phyloP scores from a whole-genome alignment of 805 yeast species.

The Yamadazyma ubonensis region DNA sequence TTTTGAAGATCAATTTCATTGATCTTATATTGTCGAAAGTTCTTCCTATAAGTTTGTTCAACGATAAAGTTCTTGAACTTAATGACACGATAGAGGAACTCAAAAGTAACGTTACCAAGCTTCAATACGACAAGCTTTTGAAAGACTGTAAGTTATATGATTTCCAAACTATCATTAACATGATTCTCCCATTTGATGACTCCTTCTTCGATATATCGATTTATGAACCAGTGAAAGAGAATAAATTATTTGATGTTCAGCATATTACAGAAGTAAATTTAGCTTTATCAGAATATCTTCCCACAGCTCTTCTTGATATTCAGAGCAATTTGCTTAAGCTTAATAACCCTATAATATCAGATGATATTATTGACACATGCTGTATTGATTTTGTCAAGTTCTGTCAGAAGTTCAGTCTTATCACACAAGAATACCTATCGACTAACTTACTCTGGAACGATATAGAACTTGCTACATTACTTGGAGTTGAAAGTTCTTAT shows the following conservation, averaged over 20 bases:
- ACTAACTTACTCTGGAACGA: conserved; percentile 52
- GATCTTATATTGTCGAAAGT: conserved; percentile 59
- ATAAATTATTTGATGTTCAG: conserved; percentile 50
- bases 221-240: conserved; percentile 65
- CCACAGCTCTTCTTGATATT: conserved; percentile 58
- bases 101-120: conserved; percentile 39
- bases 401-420: conserved; percentile 38
- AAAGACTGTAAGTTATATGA: conserved; percentile 55
- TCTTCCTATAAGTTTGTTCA: conserved; percentile 44
- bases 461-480: conserved; percentile 60
- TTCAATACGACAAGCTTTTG: conserved; percentile 50
- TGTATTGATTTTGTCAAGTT: conserved; percentile 50
- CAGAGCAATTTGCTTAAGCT: conserved; percentile 56
- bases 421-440: conserved; percentile 38
- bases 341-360: conserved; percentile 62
- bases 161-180: conserved; percentile 61
- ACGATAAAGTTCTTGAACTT: conserved; percentile 34
- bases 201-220: conserved; percentile 58
- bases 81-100: conserved; percentile 33
- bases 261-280: conserved; percentile 43
- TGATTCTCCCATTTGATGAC: conserved; percentile 67
- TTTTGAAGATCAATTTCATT: conserved; percentile 56
- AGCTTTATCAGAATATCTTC: conserved; percentile 51
- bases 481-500: conserved; percentile 59
- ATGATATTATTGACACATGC: conserved; percentile 52